Evolutionary conservation across 495 filamentous ascomycete species (phyloP).

Genomic region (Xylaria acuta): DNA sequence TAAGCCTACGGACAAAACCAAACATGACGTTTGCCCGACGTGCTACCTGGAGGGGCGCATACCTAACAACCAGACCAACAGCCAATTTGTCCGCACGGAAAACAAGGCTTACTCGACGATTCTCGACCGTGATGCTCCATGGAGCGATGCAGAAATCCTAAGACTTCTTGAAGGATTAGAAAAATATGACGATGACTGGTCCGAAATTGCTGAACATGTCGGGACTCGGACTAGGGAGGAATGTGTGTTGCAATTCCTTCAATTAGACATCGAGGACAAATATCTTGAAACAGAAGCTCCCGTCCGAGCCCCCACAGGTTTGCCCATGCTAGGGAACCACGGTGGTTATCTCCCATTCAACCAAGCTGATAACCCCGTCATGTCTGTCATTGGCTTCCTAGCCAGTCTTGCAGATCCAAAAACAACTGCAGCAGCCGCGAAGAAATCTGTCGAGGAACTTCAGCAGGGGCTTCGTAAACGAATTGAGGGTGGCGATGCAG

Average conservation of each 20-base stretch:
- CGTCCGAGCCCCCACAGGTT: conserved; percentile 60
- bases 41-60: conserved; percentile 85
- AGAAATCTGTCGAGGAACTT: conserved; percentile 83
- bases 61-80: conserved; percentile 71
- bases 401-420: conserved; percentile 86
- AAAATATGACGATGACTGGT: conserved; percentile 93
- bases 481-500: conserved; percentile 69
- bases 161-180: conserved; percentile 88
- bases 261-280: conserved; percentile 88
- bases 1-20: conserved; percentile 63
- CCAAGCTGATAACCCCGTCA: conserved; percentile 90
- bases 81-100: conserved; percentile 85
- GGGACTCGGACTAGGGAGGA: conserved; percentile 92
- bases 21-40: conserved; percentile 85
- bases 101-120: conserved; percentile 76
- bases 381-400: conserved; percentile 93
- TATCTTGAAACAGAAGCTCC: conserved; percentile 80
- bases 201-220: conserved; percentile 87
- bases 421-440: conserved; percentile 86
- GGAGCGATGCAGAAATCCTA: conserved; percentile 88
- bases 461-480: conserved; percentile 73
- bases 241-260: conserved; percentile 94
- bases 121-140: conserved; percentile 81
- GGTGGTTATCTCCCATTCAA: conserved; percentile 82
- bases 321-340: conserved; percentile 66